Conservation (phyloP, 805 yeast genomes). For the Yarrowia hollandica region DNA sequence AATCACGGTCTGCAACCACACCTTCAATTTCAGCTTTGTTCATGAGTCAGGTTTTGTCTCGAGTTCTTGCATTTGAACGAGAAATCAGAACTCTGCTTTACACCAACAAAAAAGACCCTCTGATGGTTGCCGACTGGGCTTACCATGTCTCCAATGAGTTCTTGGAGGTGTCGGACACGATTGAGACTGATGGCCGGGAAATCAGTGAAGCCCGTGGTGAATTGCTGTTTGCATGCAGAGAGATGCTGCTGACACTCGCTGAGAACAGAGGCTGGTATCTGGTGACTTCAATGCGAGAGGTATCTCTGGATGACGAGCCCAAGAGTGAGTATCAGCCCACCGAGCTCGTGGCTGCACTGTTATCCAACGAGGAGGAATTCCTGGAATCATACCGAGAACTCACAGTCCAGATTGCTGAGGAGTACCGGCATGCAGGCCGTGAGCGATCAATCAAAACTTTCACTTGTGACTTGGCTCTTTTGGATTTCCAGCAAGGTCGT, state of each 20-base stretch:
- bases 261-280: slow-evolving; percentile 37
- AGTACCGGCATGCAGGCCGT: slow-evolving; percentile 54
- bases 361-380: slow-evolving; percentile 44
- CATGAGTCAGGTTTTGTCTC: slow-evolving; percentile 38
- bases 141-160: slow-evolving; percentile 47
- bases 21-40: slow-evolving; percentile 34
- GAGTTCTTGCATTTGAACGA: slow-evolving; percentile 45
- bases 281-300: slow-evolving; percentile 40
- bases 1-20: slow-evolving; percentile 37
- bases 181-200: slow-evolving; percentile 41
- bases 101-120: slow-evolving; percentile 33
- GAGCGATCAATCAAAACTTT: slow-evolving; percentile 70
- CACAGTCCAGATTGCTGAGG: slow-evolving; percentile 58
- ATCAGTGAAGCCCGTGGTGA: slow-evolving; percentile 47
- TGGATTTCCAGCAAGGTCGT: slow-evolving; percentile 59
- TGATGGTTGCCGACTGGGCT: slow-evolving; percentile 41
- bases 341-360: slow-evolving; percentile 34
- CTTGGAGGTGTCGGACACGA: slow-evolving; percentile 39
- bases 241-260: slow-evolving; percentile 42
- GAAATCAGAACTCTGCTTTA: slow-evolving; percentile 41
- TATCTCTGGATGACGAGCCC: slow-evolving; percentile 33
- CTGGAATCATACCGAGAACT: slow-evolving; percentile 49
- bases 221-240: slow-evolving; percentile 45
- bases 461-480: slow-evolving; percentile 74
- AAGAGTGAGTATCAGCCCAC: slow-evolving; percentile 31